These are phyloP conservation scores for Coniochaeta hoffmannii DNA, from an alignment of 2,329 filamentous ascomycete genomes.

Conservation along the genomic window DNA sequence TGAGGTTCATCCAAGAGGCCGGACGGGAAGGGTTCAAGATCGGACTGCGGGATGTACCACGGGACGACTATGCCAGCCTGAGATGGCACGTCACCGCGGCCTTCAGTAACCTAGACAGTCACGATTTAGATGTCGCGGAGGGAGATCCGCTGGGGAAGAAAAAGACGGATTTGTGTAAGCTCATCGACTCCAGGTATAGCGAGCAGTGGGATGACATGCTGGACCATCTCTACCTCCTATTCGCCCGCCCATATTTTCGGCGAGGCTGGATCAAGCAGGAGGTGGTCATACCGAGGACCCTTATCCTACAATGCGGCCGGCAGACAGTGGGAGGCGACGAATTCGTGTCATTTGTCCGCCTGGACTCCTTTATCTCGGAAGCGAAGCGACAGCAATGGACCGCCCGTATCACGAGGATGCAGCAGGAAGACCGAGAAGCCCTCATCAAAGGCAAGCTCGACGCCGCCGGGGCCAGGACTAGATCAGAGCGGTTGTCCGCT, in stretches of 20 bases:
- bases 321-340: neutral
- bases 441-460: neutral
- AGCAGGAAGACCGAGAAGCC: neutral
- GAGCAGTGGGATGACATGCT: neutral
- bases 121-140: neutral
- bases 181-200: neutral
- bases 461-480: neutral
- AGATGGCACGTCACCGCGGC: neutral
- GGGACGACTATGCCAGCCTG: neutral
- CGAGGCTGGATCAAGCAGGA: neutral
- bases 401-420: neutral
- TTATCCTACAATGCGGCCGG: neutral
- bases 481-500: neutral
- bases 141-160: neutral
- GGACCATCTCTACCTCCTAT: neutral
- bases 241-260: neutral
- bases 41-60: neutral
- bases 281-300: neutral
- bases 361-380: neutral
- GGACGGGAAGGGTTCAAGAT: neutral
- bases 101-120: neutral
- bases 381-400: neutral
- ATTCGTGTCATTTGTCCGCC: neutral
- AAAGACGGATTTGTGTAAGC: neutral
- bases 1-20: neutral